These are phyloP conservation scores for Nannochloropsis gaditana DNA, from an alignment of 108 stramenopile genomes.

Conservation along the genomic window DNA sequence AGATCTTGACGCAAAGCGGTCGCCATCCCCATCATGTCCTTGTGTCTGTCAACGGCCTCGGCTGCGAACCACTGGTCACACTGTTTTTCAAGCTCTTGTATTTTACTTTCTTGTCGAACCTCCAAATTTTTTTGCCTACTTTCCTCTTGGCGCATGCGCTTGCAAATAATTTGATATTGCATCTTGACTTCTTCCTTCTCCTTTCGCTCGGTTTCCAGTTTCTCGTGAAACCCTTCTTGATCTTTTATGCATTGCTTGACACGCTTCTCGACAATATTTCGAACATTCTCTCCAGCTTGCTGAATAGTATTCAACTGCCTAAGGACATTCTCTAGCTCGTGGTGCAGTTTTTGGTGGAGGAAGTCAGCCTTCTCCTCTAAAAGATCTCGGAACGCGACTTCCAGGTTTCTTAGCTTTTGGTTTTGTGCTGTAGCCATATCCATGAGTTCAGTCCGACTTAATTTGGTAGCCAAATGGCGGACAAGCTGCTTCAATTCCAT, in stretches of 20 bases:
- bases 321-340: not conserved
- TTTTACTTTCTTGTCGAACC: not conserved
- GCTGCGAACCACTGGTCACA: not conserved
- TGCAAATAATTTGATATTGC: not conserved
- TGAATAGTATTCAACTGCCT: not conserved
- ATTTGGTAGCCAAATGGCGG: not conserved
- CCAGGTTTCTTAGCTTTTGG: not conserved
- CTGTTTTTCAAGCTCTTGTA: not conserved
- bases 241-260: not conserved
- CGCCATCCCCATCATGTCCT: not conserved
- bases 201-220: not conserved
- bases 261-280: not conserved
- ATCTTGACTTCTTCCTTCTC: not conserved
- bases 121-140: not conserved
- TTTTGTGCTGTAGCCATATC: slow-evolving; percentile 13
- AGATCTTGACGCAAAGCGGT: not conserved
- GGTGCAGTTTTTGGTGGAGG: not conserved
- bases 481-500: not conserved
- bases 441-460: not conserved
- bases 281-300: not conserved
- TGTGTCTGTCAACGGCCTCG: not conserved
- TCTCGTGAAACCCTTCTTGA: not conserved
- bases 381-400: not conserved
- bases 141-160: not conserved
- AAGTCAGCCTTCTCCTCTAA: not conserved